phyloP scores from a whole-genome alignment of 176 grass and related monocot genomes.

The Miscanthus lutarioriparius region DNA sequence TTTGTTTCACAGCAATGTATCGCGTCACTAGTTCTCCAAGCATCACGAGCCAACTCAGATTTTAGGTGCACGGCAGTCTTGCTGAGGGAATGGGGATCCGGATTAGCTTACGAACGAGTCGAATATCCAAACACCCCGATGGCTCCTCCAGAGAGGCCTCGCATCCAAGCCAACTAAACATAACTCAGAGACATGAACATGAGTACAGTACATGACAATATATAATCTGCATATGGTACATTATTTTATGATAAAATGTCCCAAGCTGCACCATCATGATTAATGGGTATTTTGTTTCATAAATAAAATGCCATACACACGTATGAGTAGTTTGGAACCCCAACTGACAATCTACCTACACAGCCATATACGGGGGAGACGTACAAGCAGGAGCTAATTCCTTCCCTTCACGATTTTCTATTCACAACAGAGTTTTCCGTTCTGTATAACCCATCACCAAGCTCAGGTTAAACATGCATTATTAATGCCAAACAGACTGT shows the following conservation, averaged over 20 bases:
- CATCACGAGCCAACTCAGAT: too few species aligned
- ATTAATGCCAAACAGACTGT: constrained; percentile 23
- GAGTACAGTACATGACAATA: background rate
- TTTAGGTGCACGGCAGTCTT: too few species aligned
- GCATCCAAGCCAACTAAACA: too few species aligned
- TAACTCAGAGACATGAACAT: background rate
- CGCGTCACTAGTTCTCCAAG: too few species aligned
- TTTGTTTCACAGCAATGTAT: too few species aligned
- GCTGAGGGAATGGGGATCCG: too few species aligned
- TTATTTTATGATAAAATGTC: constrained; percentile 9
- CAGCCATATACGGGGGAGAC: constrained; percentile 23
- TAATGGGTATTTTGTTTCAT: background rate
- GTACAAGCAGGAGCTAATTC: constrained; percentile 31
- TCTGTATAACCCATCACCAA: constrained; percentile 32
- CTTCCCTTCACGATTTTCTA: constrained; percentile 30
- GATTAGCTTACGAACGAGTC: too few species aligned
- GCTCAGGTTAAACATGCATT: constrained; percentile 37
- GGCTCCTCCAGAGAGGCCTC: too few species aligned
- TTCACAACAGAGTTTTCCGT: constrained; percentile 34
- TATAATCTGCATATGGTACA: background rate
- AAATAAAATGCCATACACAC: constrained; percentile 20
- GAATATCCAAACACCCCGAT: too few species aligned
- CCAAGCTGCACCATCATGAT: background rate
- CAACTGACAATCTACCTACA: constrained; percentile 26
- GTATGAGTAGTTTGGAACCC: constrained; percentile 13